Base-by-base conservation (phyloP, 2,329 filamentous ascomycete species). In the Tolypocladium endophyticum region DNA sequence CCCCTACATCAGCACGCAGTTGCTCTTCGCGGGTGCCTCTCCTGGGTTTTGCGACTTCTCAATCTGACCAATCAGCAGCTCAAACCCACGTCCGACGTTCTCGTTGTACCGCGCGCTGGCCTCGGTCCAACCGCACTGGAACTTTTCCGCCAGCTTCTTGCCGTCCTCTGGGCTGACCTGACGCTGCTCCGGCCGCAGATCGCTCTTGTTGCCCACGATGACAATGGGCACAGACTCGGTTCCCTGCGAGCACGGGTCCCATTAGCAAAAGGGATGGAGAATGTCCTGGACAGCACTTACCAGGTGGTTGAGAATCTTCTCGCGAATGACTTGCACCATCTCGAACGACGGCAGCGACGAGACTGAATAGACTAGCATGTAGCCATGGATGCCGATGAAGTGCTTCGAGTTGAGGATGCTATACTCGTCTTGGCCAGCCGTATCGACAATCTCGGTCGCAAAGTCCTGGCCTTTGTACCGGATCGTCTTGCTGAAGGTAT, bases 281-380 rank as follows among this genome's bases (percentile, higher is more conserved):
- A 38, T 14, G 20, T 36, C 25, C 20, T 23, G 35, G 57, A 43
- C 23, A 9, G 41, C n/a, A 75, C 86, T 71, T 78, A 96, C 93
- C 64, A 97, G 78, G 72, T 97, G 93, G 73, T 96, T 96, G 61
- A 99, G 79, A 63, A 99, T 97, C 82, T 97, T 99, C 73, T 97
- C 93, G 33, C 92, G 83, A 66, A 99, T 96, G 61, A 97, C 91
- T 69, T 90, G 86, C 57, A 96, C 88, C 93, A 97, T 99, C 73
- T 99, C 94, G 71, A 97, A 97, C 12, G 92, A 96, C 68, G 94
- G 89, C 70, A 90, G 87, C 55, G 90, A 96, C 28, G 90, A 89
- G 56, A 99, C 92, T n/a, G 92, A 96, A 77, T 99, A 99, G 56
- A 97, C 93, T 62, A 99, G 88, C 84, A 99, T 92, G 75, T 97